Evolutionary conservation across 73 alveolate genomes (phyloP), one percentile per base, ranked within the genome.

Genomic region (Paramecium sexaurelia): DNA sequence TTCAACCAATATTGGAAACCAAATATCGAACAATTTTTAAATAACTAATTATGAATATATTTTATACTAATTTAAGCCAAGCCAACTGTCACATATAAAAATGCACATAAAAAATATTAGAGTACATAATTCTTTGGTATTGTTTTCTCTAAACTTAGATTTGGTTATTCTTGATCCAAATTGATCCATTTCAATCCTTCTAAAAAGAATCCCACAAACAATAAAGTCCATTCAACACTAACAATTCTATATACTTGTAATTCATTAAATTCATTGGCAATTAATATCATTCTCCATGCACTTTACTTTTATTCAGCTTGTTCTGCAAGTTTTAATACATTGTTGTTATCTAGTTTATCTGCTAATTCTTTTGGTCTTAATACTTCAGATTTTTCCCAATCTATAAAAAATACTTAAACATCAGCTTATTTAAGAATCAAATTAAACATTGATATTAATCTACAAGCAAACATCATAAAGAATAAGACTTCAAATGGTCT

Each of bases 251-350:
- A 84, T 33, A 93, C 84, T 84, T 95, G 96, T 22, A 97, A 95
- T 90, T 97, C 97, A 94, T 96, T 96, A 78, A 96, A 96, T 93
- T 98, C 99, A 88, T 98, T 98, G 20, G 97, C 98, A 5, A 98
- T 93, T 92, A 97, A 97, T 33, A 97, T 69, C 71, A 95, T 67
- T 73, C 99, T 95, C 99, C 99, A 98, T 41, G 99, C 99, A 57
- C 94, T 86, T 36, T 37, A 71, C 27, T 85, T 57, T 47, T 75
- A 27, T 29, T 55, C 9, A 22, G 66, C 27, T 91, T 17, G 10
- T 19, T 29, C 92, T 5, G 26, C 43, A 10, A 37, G 6, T 20
- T 13, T 29, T n/a, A 61, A 55, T 26, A 68, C 20, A 37, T 85
- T 73, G 2, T 55, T 75, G 2, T 55, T 75, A 29, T 66, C 75